Percentiles rank a stretch among this genome's conserved stretches.
phyloP scores from a whole-genome alignment of 495 filamentous ascomycete genomes.

The Aspergillus heteromorphus region DNA sequence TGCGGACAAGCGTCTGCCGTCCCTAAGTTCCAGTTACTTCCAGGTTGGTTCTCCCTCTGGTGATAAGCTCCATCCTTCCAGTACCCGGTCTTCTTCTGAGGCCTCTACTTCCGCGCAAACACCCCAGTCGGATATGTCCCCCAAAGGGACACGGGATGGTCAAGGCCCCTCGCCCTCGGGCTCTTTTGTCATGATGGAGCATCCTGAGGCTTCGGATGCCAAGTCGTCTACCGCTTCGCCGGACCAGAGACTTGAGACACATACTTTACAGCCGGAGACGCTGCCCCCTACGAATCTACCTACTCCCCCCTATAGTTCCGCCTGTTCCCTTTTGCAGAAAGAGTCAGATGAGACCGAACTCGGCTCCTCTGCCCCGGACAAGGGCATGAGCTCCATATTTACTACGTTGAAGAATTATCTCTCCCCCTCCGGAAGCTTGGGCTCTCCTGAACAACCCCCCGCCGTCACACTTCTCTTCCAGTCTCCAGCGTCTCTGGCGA shows the following conservation, averaged over 20 bases:
- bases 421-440: slow-evolving; percentile 22
- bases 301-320: slow-evolving; percentile 38
- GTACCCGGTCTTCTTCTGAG: slow-evolving; percentile 39
- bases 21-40: slow-evolving; percentile 90
- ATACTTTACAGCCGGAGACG: slow-evolving; percentile 20
- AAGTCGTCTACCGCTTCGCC: slow-evolving; percentile 16
- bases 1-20: slow-evolving; percentile 82
- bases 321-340: slow-evolving; percentile 39
- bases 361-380: slow-evolving; percentile 28
- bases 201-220: slow-evolving; percentile 29
- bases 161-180: slow-evolving; percentile 27
- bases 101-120: slow-evolving; percentile 36
- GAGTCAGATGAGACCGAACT: slow-evolving; percentile 37
- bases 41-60: slow-evolving; percentile 81
- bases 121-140: slow-evolving; percentile 21
- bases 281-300: slow-evolving; percentile 29
- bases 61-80: slow-evolving; percentile 49
- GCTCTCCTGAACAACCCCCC: slow-evolving; percentile 34
- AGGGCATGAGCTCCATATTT: slow-evolving; percentile 34
- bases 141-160: slow-evolving; percentile 15
- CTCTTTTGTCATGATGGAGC: slow-evolving; percentile 39
- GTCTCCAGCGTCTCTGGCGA: slow-evolving; percentile 62
- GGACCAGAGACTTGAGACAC: slow-evolving; percentile 16
- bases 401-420: slow-evolving; percentile 41
- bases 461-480: slow-evolving; percentile 51